phyloP scores from a whole-genome alignment of 768 basidiomycete genomes.

The Serendipita indica region DNA sequence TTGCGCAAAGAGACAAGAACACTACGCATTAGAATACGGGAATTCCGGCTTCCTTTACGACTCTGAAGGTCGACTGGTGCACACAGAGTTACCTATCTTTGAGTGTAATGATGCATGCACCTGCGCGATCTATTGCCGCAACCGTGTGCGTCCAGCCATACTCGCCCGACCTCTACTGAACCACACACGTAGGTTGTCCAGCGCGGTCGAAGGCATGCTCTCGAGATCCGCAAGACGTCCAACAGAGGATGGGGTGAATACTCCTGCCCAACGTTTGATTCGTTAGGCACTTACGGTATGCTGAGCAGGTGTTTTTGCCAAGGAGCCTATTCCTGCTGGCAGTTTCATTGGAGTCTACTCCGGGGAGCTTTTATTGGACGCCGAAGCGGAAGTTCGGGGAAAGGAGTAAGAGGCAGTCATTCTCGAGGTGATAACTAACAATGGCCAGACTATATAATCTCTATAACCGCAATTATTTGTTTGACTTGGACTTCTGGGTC shows the following conservation, averaged over 20 bases:
- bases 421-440: not conserved
- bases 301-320: constrained; percentile 52
- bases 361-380: constrained; percentile 64
- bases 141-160: constrained; percentile 42
- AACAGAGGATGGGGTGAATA: constrained; percentile 75
- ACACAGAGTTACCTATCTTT: constrained; percentile 43
- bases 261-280: not conserved
- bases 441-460: constrained; percentile 49
- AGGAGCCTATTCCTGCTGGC: constrained; percentile 45
- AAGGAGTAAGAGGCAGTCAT: constrained; percentile 18
- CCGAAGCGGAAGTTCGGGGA: constrained; percentile 52
- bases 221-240: constrained; percentile 54
- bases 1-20: constrained; percentile 46
- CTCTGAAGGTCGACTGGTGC: constrained; percentile 37
- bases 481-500: constrained; percentile 67
- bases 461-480: constrained; percentile 64
- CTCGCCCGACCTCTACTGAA: not conserved
- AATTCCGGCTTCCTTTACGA: constrained; percentile 51
- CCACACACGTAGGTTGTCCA: constrained; percentile 55
- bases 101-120: constrained; percentile 76
- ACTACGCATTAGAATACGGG: constrained; percentile 22
- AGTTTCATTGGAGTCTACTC: constrained; percentile 74
- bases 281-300: not conserved
- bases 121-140: constrained; percentile 68
- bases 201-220: constrained; percentile 47